These are phyloP conservation scores for Atkinsonella texensis DNA, from an alignment of 2,329 filamentous ascomycete species.

Conservation along the genomic window DNA sequence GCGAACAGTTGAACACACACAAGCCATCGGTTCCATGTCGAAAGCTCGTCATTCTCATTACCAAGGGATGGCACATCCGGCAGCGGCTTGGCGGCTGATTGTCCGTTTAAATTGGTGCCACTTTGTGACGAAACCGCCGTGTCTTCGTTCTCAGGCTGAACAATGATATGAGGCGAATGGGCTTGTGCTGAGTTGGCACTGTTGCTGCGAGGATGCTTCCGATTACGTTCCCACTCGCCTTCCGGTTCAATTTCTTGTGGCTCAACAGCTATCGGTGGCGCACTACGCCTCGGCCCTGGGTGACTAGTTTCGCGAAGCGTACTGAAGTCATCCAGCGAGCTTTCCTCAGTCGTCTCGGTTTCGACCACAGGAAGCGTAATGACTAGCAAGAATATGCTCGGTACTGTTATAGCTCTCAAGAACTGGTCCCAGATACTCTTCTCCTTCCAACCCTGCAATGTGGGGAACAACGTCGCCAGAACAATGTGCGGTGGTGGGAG, in stretches of 20 bases:
- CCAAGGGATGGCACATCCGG: constrained; percentile 22
- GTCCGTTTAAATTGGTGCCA: neutral
- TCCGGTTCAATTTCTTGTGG: constrained; percentile 26
- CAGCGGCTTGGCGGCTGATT: constrained; percentile 14
- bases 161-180: constrained; percentile 6
- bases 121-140: constrained; percentile 7
- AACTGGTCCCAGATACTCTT: constrained; percentile 80
- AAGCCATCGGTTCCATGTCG: constrained; percentile 85
- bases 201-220: constrained; percentile 29
- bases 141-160: constrained; percentile 12
- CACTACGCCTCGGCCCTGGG: constrained; percentile 17
- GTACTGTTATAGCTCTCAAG: constrained; percentile 71
- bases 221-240: constrained; percentile 48
- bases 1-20: constrained; percentile 75
- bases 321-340: constrained; percentile 13
- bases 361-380: constrained; percentile 89
- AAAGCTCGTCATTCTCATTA: constrained; percentile 26
- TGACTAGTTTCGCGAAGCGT: constrained; percentile 18
- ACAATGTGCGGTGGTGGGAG: constrained; percentile 64
- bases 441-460: constrained; percentile 65
- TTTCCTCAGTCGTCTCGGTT: constrained; percentile 43
- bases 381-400: constrained; percentile 80
- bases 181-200: constrained; percentile 10
- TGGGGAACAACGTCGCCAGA: constrained; percentile 70
- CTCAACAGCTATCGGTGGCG: constrained; percentile 25